Evolutionary conservation across 2,329 filamentous ascomycete species (phyloP).

Genomic region (Penicillium sp.): DNA sequence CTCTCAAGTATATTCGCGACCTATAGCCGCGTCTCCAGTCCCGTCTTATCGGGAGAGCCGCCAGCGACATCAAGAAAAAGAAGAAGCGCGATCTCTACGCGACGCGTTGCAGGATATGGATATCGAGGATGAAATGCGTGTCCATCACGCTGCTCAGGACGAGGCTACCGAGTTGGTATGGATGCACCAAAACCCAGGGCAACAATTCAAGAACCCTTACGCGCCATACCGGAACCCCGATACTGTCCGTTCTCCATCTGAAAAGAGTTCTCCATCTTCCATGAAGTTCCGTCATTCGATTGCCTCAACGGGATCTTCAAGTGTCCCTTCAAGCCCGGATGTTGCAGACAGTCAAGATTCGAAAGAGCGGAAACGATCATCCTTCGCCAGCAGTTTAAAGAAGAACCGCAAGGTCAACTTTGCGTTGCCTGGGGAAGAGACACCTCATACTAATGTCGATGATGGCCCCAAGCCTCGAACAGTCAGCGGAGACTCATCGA

Average conservation of each 20-base stretch:
- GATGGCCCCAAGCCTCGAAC: constrained; percentile 26
- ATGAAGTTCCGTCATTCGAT: constrained; percentile 17
- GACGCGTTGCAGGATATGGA: constrained; percentile 57
- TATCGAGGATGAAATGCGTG: constrained; percentile 48
- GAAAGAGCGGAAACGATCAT: constrained; percentile 16
- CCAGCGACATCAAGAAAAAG: constrained; percentile 53
- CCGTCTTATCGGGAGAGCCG: constrained; percentile 51
- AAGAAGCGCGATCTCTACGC: constrained; percentile 53
- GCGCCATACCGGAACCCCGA: constrained; percentile 46
- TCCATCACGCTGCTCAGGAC: constrained; percentile 56
- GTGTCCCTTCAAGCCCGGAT: constrained; percentile 19
- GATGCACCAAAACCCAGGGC: constrained; percentile 55
- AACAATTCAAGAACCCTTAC: constrained; percentile 47
- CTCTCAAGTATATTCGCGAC: constrained; percentile 29
- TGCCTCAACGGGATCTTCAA: constrained; percentile 16
- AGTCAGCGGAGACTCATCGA: constrained; percentile 39
- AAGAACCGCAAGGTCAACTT: constrained; percentile 41
- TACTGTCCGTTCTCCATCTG: constrained; percentile 37
- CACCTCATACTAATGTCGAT: background rate
- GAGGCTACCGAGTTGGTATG: constrained; percentile 62
- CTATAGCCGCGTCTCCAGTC: constrained; percentile 33
- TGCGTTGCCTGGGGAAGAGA: constrained; percentile 30
- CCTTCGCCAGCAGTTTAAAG: constrained; percentile 23
- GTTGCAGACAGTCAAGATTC: constrained; percentile 3
- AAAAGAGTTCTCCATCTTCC: constrained; percentile 5